Percentiles rank a stretch among this genome's conserved stretches.
Evolutionary conservation across 139 green algal species (phyloP).

Genomic region (Chlorella sp.): DNA sequence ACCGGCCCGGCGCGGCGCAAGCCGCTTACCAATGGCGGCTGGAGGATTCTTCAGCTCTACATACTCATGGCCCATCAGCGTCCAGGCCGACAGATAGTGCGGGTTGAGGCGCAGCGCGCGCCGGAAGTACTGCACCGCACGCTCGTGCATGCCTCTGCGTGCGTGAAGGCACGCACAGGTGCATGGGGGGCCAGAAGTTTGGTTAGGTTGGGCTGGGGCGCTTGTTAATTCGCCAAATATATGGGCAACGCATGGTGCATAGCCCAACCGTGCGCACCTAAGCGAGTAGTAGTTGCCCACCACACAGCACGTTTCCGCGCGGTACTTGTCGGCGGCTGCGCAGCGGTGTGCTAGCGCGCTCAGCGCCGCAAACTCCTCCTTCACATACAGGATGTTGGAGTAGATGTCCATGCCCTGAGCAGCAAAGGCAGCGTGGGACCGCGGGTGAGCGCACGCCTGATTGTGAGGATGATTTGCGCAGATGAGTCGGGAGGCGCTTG

Average conservation of each 20-base stretch:
- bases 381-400: conserved; percentile 97
- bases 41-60: conserved; percentile 97
- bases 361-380: conserved; percentile 81
- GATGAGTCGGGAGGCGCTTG: too few species aligned
- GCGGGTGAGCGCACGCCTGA: too few species aligned
- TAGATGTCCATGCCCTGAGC: conserved; percentile 94
- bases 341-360: conserved; percentile 86
- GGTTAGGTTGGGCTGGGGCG: too few species aligned
- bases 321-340: conserved; percentile 88
- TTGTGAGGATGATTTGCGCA: too few species aligned
- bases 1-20: too few species aligned
- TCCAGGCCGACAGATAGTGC: conserved; percentile 95
- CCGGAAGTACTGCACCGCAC: conserved; percentile 70
- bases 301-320: conserved; percentile 94
- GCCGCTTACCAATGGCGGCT: conserved; percentile 79
- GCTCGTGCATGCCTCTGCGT: conserved; percentile 33
- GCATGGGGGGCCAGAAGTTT: too few species aligned
- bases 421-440: too few species aligned
- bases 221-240: too few species aligned
- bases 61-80: conserved; percentile 98
- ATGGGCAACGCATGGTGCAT: not conserved
- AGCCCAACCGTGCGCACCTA: conserved; percentile 43
- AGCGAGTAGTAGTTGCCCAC: conserved; percentile 99
- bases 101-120: conserved; percentile 91
- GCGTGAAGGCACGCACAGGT: too few species aligned